Conservation (phyloP, 441 rosid species). For the Brassica balearica region DNA sequence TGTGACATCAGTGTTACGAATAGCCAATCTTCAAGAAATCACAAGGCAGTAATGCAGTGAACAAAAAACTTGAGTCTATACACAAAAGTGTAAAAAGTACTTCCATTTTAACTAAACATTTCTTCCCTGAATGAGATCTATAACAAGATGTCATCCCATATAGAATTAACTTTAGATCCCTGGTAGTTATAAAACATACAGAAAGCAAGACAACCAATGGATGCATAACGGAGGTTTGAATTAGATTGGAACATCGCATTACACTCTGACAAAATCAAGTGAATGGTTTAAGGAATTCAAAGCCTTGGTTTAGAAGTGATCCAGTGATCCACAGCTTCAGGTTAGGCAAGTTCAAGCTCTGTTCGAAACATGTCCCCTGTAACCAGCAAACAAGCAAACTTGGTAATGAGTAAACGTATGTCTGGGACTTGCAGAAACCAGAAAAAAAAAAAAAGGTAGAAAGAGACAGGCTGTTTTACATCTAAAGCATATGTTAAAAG, state of each 20-base stretch:
- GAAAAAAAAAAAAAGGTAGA: background rate
- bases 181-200: slow-evolving; percentile 25
- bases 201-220: slow-evolving; percentile 2
- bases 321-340: slow-evolving; percentile 78
- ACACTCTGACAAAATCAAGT: slow-evolving; percentile 25
- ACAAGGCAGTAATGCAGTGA: background rate
- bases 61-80: slow-evolving; percentile 7
- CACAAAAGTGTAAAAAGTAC: background rate
- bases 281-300: slow-evolving; percentile 52
- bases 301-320: slow-evolving; percentile 85
- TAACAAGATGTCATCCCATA: background rate
- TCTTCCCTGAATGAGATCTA: background rate
- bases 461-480: slow-evolving; percentile 44
- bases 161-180: slow-evolving; percentile 20
- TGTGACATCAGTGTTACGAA: background rate
- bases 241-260: background rate
- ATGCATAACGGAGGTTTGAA: slow-evolving; percentile 17
- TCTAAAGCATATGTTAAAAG: slow-evolving; percentile 63
- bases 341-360: slow-evolving; percentile 58
- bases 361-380: slow-evolving; percentile 67
- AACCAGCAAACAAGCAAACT: slow-evolving; percentile 24
- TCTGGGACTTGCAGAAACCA: background rate
- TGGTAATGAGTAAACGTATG: background rate
- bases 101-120: background rate
- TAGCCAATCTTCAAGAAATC: background rate